Base-by-base conservation (phyloP, 2,329 filamentous ascomycete species). In the Phaeosphaeria sp. region DNA sequence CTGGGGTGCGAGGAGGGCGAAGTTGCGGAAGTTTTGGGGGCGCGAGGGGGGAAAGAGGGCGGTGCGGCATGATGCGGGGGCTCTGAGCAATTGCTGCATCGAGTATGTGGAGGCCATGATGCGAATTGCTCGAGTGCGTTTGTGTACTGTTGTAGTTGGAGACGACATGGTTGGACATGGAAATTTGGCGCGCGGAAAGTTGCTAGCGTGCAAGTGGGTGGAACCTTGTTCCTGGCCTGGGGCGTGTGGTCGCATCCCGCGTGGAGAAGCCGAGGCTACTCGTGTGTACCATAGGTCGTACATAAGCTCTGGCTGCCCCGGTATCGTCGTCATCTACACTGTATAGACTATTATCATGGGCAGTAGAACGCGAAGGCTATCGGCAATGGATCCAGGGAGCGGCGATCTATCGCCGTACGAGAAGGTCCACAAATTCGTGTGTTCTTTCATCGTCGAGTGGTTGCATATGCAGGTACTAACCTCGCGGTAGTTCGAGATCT, bases 71-170 rank as follows among this genome's bases (percentile, higher is more conserved):
- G 61, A 18, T 22, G 66, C 54, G 17, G 72, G 71, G 21, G 62
- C 53, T 56, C 70, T 69, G 10, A 75, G 69, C 20, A 76, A 62
- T 20, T 71, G 68, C 27, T 69, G 67, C 46, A 75, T 54, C 23
- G 72, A 46, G 3, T 46, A 30, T 36, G 62, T 43, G 5, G 70
- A n/a, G 17, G 73, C 68, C 74, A 76, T 76, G 39, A 46, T 54
- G 25, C 41, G 44, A 47, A 36, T 9, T 23, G 20, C 7, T 46
- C 22, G 44, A 27, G n/a, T n/a, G n/a, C n/a, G n/a, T 15, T 39
- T 23, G 18, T 22, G n/a, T 36, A 15, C 33, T 41, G 6, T 36
- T 11, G 23, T 30, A 6, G 17, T 18, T 49, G 33, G 42, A 18
- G 10, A 21, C 15, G 41, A 43, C 18, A 18, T 43, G 41, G 41